A percentile compares a stretch with the other conserved stretches of the same genome.
phyloP scores from a whole-genome alignment of 1,139 yeast species.

The Tardiomyces blankii region DNA sequence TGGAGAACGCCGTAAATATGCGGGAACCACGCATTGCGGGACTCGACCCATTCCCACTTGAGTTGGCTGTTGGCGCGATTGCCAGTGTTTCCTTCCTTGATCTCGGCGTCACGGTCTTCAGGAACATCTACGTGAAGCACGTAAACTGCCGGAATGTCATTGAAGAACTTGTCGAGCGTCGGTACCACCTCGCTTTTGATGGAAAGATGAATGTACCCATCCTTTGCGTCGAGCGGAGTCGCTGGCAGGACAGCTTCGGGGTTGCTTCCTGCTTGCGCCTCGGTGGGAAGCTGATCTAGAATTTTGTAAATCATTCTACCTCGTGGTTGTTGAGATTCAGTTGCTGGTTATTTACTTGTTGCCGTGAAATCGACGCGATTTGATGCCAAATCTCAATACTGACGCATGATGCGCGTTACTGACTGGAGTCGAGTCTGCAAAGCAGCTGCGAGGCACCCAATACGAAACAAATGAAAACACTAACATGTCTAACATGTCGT shows the following conservation, averaged over 20 bases:
- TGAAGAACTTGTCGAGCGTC: conserved; percentile 16
- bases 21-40: conserved; percentile 16
- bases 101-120: conserved; percentile 10
- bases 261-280: conserved; percentile 16
- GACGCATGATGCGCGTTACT: no score
- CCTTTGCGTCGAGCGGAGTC: conserved; percentile 18
- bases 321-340: no score
- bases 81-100: conserved; percentile 17
- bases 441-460: no score
- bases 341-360: no score
- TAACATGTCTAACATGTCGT: no score
- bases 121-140: conserved; percentile 18
- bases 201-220: conserved; percentile 22
- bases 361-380: no score
- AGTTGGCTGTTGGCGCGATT: conserved; percentile 15
- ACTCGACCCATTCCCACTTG: conserved; percentile 20
- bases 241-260: conserved; percentile 16
- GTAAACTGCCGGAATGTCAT: conserved; percentile 11
- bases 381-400: no score
- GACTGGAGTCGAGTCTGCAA: no score
- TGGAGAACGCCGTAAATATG: conserved; percentile 20
- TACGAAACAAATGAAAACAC: no score
- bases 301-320: conserved; percentile 20
- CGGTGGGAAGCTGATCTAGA: conserved; percentile 16
- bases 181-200: conserved; percentile 16